phyloP scores from a whole-genome alignment of 73 alveolate species.

The Paramecium tetraurelia region DNA sequence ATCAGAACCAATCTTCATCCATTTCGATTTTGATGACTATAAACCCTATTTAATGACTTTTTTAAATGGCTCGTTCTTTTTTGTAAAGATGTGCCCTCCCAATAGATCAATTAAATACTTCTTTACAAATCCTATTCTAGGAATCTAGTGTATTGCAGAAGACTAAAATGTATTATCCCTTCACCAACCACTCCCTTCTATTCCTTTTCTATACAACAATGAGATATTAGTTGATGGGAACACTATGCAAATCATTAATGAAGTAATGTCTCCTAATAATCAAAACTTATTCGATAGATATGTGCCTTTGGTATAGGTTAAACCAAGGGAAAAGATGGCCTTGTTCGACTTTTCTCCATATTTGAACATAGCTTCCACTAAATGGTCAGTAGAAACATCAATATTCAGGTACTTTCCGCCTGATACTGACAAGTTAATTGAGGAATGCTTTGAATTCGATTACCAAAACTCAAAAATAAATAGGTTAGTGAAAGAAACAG shows the following conservation, averaged over 20 bases:
- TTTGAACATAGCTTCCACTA: not conserved
- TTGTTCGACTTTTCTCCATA: not conserved
- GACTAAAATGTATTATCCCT: not conserved
- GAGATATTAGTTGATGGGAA: not conserved
- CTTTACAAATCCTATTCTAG: conserved; percentile 14
- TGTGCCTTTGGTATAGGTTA: not conserved
- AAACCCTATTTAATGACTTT: not conserved
- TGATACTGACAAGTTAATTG: not conserved
- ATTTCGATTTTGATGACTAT: conserved; percentile 18
- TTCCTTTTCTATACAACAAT: not conserved
- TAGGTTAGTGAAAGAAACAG: not conserved
- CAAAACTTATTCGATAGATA: not conserved
- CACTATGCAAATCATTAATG: not conserved
- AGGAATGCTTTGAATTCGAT: conserved; percentile 9
- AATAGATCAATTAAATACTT: not conserved
- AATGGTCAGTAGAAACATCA: conserved; percentile 33
- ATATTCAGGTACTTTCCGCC: not conserved
- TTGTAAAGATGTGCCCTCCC: conserved; percentile 22
- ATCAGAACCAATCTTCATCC: not conserved
- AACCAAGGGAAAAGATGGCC: not conserved
- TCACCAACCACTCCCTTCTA: not conserved
- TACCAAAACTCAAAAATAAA: not conserved
- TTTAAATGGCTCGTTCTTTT: not conserved
- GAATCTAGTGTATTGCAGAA: not conserved
- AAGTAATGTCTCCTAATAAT: not conserved